Conservation (phyloP, 192 early-diverging fungal species). For the Piromyces sp. region DNA sequence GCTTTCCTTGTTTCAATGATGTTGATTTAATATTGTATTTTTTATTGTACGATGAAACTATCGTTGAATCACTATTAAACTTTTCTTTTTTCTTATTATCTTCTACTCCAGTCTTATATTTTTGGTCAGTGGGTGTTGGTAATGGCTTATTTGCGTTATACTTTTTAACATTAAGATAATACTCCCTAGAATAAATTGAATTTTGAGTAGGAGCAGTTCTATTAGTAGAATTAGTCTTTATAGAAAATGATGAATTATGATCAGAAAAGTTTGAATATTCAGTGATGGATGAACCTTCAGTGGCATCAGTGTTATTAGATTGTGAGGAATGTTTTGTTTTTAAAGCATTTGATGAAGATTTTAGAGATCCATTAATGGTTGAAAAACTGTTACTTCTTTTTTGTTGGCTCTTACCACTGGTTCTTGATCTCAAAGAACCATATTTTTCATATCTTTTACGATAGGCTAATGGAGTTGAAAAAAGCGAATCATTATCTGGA, state of each 20-base stretch:
- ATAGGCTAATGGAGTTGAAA: not conserved
- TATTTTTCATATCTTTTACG: not conserved
- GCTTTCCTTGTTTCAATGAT: not conserved
- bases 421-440: not conserved
- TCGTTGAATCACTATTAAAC: not conserved
- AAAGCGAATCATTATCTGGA: not conserved
- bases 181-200: not conserved
- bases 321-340: not conserved
- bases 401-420: not conserved
- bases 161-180: not conserved
- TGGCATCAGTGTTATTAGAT: not conserved
- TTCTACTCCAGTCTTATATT: not conserved
- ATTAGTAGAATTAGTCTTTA: not conserved
- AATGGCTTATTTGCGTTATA: not conserved
- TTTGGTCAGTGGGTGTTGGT: not conserved
- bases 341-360: not conserved
- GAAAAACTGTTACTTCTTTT: not conserved
- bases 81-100: not conserved
- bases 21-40: not conserved
- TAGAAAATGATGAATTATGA: not conserved
- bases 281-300: not conserved
- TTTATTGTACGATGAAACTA: not conserved
- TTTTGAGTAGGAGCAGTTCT: not conserved
- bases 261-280: not conserved
- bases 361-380: not conserved